These are phyloP conservation scores for Oldenlandia corymbosa DNA, from an alignment of 257 asterid genomes.

Conservation along the genomic window DNA sequence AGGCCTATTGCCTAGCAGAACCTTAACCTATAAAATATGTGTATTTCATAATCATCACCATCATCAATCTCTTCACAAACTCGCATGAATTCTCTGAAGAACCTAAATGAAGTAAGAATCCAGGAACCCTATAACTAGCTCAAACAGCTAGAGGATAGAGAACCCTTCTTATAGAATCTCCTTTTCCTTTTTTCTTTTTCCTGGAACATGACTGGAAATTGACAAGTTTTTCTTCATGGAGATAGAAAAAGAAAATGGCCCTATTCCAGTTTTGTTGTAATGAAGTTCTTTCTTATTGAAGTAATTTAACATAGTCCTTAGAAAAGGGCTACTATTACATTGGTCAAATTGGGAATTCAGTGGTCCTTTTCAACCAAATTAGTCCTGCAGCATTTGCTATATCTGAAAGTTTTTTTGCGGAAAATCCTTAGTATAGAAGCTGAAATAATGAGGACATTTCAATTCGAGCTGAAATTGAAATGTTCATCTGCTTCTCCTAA, in stretches of 20 bases:
- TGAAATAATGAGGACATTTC: background rate
- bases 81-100: too few relatives aligned
- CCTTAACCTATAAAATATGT: too few relatives aligned
- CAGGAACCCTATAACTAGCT: background rate
- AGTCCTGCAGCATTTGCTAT: background rate
- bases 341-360: constrained; percentile 13
- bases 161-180: background rate
- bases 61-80: too few relatives aligned
- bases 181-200: background rate
- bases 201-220: background rate
- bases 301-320: background rate
- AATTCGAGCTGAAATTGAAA: background rate
- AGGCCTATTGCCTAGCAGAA: background rate
- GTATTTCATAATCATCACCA: too few relatives aligned
- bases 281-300: too few relatives aligned
- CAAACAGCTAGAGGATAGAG: background rate
- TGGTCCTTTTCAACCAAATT: constrained; percentile 6
- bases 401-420: background rate
- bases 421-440: background rate
- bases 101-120: too few relatives aligned
- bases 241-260: background rate
- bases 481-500: background rate
- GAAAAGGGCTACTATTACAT: background rate
- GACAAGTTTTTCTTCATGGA: background rate
- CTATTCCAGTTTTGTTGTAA: constrained; percentile 2